Evolutionary conservation across 352 stramenopile genomes (phyloP), one percentile per base, ranked within the genome.

Genomic region (Phytophthora meadii): DNA sequence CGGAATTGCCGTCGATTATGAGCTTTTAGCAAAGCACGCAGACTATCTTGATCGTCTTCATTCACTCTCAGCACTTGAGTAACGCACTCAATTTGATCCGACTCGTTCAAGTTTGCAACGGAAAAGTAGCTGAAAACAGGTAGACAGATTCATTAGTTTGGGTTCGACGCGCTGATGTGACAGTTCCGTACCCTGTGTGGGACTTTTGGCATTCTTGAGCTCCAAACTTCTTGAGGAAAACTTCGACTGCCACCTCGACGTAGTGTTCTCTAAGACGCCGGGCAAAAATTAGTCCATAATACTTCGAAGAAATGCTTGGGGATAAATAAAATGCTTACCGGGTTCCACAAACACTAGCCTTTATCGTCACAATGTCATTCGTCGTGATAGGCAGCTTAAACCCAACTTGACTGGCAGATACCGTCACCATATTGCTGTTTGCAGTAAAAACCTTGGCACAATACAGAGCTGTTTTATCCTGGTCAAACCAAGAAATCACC

Each of bases 311-410:
- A 22, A 22, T 22, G 22, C 22, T 22, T 22, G 22, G 1, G 22
- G 2, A 22, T 30, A 30, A 30, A 30, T 30, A 30, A 30, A 7
- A 8, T 30, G 27, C 30, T 14, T 54, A 90, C 81, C 82, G 75
- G 15, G 82, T 76, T 36, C 67, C 85, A 47, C 71, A 75, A 17
- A 89, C 77, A 32, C 80, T 77, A 9, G 82, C 82, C 39, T 86
- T 76, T 56, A 90, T 75, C 15, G 82, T 87, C 27, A 89, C 79
- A 39, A 90, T 82, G 70, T 90, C 79, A 45, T 82, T 68, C 61
- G 82, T 81, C 15, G 69, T 81, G 57, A 90, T 87, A 12, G 82
- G 82, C 36, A 88, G 78, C 65, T 89, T 90, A 74, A 88, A 90
- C 58, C 86, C 74, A 40, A 90, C 14, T 36, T 36, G 30, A 36